Base-by-base conservation (phyloP, 2,329 filamentous ascomycete species). In the Drechslera avenae region DNA sequence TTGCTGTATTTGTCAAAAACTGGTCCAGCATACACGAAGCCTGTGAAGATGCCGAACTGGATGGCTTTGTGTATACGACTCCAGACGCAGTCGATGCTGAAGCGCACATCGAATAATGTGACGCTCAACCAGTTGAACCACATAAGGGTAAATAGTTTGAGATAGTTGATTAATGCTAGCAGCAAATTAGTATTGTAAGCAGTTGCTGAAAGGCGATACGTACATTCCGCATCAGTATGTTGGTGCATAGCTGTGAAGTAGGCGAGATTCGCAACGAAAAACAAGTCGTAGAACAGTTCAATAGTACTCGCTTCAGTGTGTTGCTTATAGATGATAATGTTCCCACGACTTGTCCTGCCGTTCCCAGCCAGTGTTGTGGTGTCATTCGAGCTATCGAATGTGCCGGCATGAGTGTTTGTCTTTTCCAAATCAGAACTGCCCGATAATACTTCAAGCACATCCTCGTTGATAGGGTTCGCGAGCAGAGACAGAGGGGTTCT, bases 91-190 rank as follows among this genome's bases (percentile, higher is more conserved):
- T 88, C 85, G 18, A 83, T 79, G 1, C 83, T 80, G 63, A 86
- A 88, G 1, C 86, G 83, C 30, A 87, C 81, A 67, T 88, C 86
- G 63, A 84, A 87, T 1, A 88, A 71, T 9, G 81, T 80, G 13
- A 83, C 81, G 44, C 84, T 75, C 13, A 87, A 77, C 86, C 86
- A 88, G 13, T 83, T 86, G 51, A 86, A 83, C 85, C 85, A 88
- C 12, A 87, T 73, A 9, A 88, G 75, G 6, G 81, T 73, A 64
- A 84, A 78, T 55, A 81, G 81, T 39, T 82, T 74, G 46, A 83
- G 71, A 60, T 83, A 80, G 41, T 78, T 60, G 42, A 65, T 57
- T 4, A 77, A 58, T 17, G 52, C 59, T 64, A n/a, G 21, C 2
- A 6, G 6, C 16, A 8, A n/a, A 10, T 62, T 16, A 59, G 51